Evolutionary conservation across 2,329 filamentous ascomycete species (phyloP), one percentile per base, ranked within the genome.

Genomic region (Penicillium paneum): DNA sequence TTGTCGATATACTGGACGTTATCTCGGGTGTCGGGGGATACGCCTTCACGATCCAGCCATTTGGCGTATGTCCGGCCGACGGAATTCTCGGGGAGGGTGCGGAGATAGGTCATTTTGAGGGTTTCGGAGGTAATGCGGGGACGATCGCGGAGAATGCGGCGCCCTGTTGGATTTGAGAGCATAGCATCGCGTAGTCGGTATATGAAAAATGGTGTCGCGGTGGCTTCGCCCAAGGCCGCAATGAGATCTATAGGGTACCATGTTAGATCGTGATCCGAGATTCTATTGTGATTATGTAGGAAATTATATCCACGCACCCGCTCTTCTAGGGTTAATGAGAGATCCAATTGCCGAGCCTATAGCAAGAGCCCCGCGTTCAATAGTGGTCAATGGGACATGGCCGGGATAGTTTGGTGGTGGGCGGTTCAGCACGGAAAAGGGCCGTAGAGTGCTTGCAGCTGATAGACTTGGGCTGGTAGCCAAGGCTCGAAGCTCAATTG

Each of bases 41-140:
- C 93, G 57, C 90, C 90, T 74, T 99, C 94, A 42, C 89, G 84
- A 74, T 97, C 91, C n/a, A 97, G 81, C 93, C 94, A 99, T 49
- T 80, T 81, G 8, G 87, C 89, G 75, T 97, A 99, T 47, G 88
- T 86, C 42, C 84, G 83, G 24, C 94, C 94, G 10, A 99, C 85
- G 2, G 84, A 88, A 69, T 87, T 88, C 11, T 79, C 71, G 1
- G 90, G 89, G 10, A 97, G 78, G 2, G 79, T 71, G 52, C 92
- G 89, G 32, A 99, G 85, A 55, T 83, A 79, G 1, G 83, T 77
- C 21, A 96, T 79, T 54, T 85, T 83, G 59, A 90, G 78, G 0
- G 82, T 84, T 53, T 81, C 72, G 15, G 91, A 95, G 3, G 88
- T 93, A 60, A 99, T 90, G 60, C 92, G 88, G 3, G 94, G 94